Conservation (phyloP, 2,329 filamentous ascomycete genomes). For the Fusarium sp. region DNA sequence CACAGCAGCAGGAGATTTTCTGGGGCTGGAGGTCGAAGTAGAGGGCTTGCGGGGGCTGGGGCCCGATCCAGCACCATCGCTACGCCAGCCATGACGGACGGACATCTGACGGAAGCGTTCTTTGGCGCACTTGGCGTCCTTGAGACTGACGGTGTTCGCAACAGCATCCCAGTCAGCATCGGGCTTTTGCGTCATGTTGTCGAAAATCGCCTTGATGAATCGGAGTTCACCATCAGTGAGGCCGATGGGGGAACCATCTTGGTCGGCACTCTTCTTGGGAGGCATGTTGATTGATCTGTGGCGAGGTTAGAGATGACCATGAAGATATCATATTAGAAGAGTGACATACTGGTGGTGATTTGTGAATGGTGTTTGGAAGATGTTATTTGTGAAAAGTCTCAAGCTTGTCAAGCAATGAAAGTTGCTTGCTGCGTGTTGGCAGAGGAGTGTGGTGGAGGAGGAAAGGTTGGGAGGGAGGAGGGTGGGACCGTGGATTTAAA, state of each 20-base stretch:
- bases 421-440: not conserved
- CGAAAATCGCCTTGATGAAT: constrained; percentile 54
- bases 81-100: constrained; percentile 52
- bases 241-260: constrained; percentile 32
- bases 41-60: constrained; percentile 40
- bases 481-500: not conserved
- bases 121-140: constrained; percentile 54
- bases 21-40: constrained; percentile 28
- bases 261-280: constrained; percentile 43
- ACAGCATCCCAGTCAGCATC: constrained; percentile 54
- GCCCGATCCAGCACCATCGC: constrained; percentile 16
- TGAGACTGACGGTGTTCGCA: constrained; percentile 48
- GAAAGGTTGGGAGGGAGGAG: constrained; percentile 5
- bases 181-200: constrained; percentile 53
- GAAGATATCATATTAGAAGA: not conserved
- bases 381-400: not conserved
- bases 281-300: constrained; percentile 40
- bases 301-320: constrained; percentile 1
- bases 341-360: not conserved
- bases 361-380: not conserved
- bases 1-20: constrained; percentile 41
- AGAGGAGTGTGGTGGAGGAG: constrained; percentile 6
- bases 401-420: not conserved
- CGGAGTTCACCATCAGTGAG: constrained; percentile 49
- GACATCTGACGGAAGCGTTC: constrained; percentile 54